Percentiles rank a stretch among this genome's conserved stretches.
Conservation (phyloP, 2,329 filamentous ascomycete genomes). For the Dactylellina sp. region DNA sequence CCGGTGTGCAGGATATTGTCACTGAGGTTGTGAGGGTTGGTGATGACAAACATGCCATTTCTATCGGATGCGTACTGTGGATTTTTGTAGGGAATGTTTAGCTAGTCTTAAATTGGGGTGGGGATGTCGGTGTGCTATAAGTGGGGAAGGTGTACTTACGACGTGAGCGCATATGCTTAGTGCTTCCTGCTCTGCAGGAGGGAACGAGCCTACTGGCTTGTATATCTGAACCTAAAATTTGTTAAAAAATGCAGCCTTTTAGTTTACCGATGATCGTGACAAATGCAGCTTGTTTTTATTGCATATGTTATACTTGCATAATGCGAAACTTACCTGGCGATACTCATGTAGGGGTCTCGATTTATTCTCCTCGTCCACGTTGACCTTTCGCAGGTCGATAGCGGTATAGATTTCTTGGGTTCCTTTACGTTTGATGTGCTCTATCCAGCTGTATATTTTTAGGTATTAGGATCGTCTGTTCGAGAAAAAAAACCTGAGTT, state of each 20-base stretch:
- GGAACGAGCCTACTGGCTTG: conserved; percentile 37
- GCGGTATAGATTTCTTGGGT: conserved; percentile 26
- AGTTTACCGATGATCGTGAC: neutral
- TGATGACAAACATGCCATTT: conserved; percentile 53
- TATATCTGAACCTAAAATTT: conserved; percentile 52
- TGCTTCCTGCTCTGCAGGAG: conserved; percentile 31
- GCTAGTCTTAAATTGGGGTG: neutral
- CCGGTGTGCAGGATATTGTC: conserved; percentile 50
- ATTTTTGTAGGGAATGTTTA: neutral
- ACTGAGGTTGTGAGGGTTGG: conserved; percentile 45
- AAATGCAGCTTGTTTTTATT: neutral
- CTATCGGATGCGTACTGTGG: conserved; percentile 48
- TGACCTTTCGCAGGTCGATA: conserved; percentile 50
- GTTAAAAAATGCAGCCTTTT: neutral
- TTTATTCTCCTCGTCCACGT: conserved; percentile 45
- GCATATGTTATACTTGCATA: too few species aligned
- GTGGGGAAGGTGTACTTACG: too few species aligned
- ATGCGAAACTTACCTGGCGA: conserved; percentile 29
- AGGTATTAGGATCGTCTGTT: conserved; percentile 1
- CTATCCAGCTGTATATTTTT: conserved; percentile 35
- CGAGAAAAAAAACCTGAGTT: too few species aligned
- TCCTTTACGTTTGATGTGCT: conserved; percentile 30
- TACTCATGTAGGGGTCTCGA: conserved; percentile 44
- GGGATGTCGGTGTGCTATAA: too few species aligned
- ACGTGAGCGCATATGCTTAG: conserved; percentile 54